Percentiles rank a stretch among this genome's conserved stretches.
Conservation (phyloP, 371 early-diverging fungal genomes). For the Batrachochytrium dendrobatidis region DNA sequence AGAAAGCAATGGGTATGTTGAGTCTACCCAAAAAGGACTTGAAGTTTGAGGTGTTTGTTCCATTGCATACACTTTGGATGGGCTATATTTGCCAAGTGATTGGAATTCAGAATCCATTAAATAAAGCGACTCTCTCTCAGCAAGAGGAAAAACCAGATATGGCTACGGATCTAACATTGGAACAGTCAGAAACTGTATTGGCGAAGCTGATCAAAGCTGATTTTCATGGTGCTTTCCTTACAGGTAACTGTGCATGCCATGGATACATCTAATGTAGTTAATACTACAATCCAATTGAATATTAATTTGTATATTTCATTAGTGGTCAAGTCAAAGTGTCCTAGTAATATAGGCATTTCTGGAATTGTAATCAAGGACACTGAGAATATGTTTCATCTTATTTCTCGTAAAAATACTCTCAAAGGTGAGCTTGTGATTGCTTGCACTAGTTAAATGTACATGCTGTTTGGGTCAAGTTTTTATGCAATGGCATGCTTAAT, state of each 20-base stretch:
- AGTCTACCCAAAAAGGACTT: conserved; percentile 50
- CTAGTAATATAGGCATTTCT: conserved; percentile 61
- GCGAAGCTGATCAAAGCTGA: conserved; percentile 76
- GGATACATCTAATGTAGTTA: not conserved
- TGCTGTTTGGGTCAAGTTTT: not conserved
- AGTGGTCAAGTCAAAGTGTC: conserved; percentile 77
- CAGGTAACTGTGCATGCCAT: conserved; percentile 52
- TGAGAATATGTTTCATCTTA: conserved; percentile 72
- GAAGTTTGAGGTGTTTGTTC: conserved; percentile 55
- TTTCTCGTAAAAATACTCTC: conserved; percentile 57
- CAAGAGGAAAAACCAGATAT: not conserved
- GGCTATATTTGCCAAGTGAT: conserved; percentile 67
- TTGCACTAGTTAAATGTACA: not conserved
- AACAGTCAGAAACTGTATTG: conserved; percentile 32
- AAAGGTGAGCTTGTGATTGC: conserved; percentile 43
- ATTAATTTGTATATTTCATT: not conserved
- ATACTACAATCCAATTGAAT: not conserved
- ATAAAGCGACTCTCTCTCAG: not conserved
- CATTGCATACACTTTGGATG: conserved; percentile 73
- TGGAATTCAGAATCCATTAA: conserved; percentile 2
- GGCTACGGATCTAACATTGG: conserved; percentile 22
- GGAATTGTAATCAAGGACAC: conserved; percentile 89
- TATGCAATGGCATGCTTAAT: not conserved
- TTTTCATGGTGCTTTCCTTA: conserved; percentile 72
- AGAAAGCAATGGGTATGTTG: conserved; percentile 51